Conservation (phyloP, 768 basidiomycete genomes). For the Macrocybe gigantea region DNA sequence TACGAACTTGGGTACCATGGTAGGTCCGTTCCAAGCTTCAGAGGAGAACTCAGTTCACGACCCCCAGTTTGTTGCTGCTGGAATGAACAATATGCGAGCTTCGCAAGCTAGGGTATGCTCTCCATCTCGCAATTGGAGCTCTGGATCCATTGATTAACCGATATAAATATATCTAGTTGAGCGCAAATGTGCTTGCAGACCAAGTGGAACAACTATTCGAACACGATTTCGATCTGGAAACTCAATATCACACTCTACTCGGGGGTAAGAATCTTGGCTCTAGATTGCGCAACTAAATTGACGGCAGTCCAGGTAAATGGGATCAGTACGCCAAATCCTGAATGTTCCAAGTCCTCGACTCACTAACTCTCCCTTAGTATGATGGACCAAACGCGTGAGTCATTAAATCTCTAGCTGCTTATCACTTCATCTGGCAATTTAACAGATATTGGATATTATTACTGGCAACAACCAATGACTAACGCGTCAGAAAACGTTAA, state of each 20-base stretch:
- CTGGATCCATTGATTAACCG: too few species aligned
- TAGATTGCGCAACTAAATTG: too few species aligned
- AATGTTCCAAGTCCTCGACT: neutral
- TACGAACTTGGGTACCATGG: conserved; percentile 50
- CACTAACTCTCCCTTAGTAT: conserved; percentile 29
- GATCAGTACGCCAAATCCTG: conserved; percentile 37
- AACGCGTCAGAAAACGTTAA: conserved; percentile 36
- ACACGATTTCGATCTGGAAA: conserved; percentile 54
- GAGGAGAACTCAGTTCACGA: neutral
- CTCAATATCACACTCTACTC: conserved; percentile 52
- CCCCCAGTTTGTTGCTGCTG: conserved; percentile 45
- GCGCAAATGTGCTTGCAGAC: conserved; percentile 53
- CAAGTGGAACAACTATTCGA: conserved; percentile 53
- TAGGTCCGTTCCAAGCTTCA: conserved; percentile 5
- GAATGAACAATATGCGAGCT: conserved; percentile 54
- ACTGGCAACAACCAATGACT: conserved; percentile 70
- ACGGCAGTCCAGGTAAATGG: conserved; percentile 46
- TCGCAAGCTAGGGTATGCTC: conserved; percentile 48
- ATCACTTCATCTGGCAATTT: neutral
- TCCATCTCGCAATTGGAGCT: neutral
- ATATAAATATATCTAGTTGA: conserved; percentile 23
- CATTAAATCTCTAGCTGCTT: neutral
- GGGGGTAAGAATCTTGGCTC: conserved; percentile 30
- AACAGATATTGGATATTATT: conserved; percentile 50
- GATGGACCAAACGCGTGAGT: conserved; percentile 66